Conservation (phyloP, 73 alveolate species). For the Uronychia setigera region DNA sequence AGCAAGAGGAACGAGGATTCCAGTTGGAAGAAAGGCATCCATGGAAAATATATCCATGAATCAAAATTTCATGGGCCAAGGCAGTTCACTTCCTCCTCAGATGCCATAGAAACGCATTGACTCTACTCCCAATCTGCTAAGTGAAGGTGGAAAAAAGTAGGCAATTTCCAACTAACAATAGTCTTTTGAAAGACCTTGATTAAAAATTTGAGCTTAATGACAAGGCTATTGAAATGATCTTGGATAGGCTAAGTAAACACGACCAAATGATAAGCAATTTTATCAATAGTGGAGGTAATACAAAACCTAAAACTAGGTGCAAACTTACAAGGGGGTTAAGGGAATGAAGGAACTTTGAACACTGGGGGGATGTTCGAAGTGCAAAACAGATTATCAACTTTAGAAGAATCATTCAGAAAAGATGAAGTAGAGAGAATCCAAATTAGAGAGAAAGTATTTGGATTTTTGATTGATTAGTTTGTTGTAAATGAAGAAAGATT, state of each 20-base stretch:
- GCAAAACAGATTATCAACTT: background rate
- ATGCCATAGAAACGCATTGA: background rate
- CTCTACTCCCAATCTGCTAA: background rate
- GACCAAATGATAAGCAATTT: background rate
- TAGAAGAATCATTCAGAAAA: conserved; percentile 22
- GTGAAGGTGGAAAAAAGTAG: background rate
- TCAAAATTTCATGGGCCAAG: background rate
- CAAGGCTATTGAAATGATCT: background rate
- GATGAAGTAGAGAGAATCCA: conserved; percentile 16
- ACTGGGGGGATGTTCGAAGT: background rate
- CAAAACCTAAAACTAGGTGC: no score
- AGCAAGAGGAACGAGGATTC: background rate
- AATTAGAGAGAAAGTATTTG: conserved; percentile 31
- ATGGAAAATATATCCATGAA: background rate
- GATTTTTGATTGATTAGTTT: conserved; percentile 19
- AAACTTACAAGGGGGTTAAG: background rate
- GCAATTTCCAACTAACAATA: background rate
- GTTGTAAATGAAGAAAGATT: conserved; percentile 13
- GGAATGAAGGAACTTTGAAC: background rate
- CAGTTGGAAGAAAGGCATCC: background rate
- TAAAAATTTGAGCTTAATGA: background rate
- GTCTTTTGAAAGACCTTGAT: background rate
- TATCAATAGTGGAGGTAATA: no score
- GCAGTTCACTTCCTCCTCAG: background rate
- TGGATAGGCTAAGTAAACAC: background rate